These are phyloP conservation scores for Russula sp. DNA, from an alignment of 768 basidiomycete species.

Conservation along the genomic window DNA sequence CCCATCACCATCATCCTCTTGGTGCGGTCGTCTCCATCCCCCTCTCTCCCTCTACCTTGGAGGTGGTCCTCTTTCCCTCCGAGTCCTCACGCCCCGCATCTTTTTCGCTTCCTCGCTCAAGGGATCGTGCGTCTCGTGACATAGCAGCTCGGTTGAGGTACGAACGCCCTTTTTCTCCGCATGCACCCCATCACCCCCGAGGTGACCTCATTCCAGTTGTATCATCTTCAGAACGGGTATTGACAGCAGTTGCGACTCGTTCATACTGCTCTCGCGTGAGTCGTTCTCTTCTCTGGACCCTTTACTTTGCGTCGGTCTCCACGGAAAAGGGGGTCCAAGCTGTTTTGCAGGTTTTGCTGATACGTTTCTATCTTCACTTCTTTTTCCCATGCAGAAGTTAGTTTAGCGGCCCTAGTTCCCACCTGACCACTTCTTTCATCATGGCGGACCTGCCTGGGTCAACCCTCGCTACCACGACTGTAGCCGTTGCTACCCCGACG, in stretches of 20 bases:
- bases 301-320: neutral
- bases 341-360: neutral
- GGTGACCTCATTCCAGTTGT: neutral
- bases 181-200: neutral
- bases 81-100: neutral
- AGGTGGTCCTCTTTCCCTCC: neutral
- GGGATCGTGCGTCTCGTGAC: neutral
- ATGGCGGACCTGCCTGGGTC: neutral
- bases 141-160: neutral
- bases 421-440: neutral
- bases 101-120: neutral
- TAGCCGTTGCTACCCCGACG: neutral
- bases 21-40: neutral
- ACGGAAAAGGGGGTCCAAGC: neutral
- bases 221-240: neutral
- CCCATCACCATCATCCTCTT: neutral
- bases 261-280: neutral
- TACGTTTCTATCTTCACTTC: neutral
- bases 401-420: neutral
- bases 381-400: neutral
- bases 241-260: neutral
- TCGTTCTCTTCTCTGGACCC: neutral
- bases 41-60: neutral
- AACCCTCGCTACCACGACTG: neutral
- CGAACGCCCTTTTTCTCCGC: neutral